phyloP scores from a whole-genome alignment of 1,284 basidiomycete genomes.

The Ustilago shanxiensis region DNA sequence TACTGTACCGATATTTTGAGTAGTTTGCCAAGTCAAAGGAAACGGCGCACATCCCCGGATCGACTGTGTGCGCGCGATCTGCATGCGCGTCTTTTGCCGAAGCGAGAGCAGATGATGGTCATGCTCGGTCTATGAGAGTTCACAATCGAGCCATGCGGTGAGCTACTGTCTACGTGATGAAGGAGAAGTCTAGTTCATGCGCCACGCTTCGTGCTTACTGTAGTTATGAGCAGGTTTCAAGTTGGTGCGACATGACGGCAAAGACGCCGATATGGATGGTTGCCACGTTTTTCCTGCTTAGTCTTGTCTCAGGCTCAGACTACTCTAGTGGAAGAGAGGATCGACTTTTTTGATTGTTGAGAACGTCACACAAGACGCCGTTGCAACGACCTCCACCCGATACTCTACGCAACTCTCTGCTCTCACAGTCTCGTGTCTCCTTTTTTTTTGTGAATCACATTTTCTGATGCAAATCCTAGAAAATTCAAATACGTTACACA shows the following conservation, averaged over 20 bases:
- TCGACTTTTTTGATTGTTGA: neutral
- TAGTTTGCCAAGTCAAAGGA: neutral
- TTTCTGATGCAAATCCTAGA: neutral
- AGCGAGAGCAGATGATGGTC: neutral
- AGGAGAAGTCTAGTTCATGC: too few species aligned
- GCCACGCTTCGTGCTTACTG: too few species aligned
- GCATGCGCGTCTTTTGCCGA: conserved; percentile 7
- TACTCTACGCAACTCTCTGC: too few species aligned
- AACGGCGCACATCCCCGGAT: conserved; percentile 20
- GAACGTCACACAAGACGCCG: neutral
- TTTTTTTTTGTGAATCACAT: neutral
- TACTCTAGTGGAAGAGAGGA: neutral
- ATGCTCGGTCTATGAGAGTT: neutral
- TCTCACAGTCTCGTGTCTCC: too few species aligned
- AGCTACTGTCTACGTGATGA: too few species aligned
- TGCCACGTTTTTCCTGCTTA: conserved; percentile 1
- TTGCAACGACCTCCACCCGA: conserved; percentile 1
- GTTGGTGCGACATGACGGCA: too few species aligned
- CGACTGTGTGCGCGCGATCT: conserved; percentile 22
- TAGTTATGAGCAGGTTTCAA: too few species aligned
- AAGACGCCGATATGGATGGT: neutral
- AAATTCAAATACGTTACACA: neutral
- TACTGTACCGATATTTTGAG: neutral
- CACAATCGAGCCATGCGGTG: neutral
- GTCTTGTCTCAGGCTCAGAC: neutral